Conservation (phyloP, 2,329 filamentous ascomycete species). For the Ascochyta pisi region DNA sequence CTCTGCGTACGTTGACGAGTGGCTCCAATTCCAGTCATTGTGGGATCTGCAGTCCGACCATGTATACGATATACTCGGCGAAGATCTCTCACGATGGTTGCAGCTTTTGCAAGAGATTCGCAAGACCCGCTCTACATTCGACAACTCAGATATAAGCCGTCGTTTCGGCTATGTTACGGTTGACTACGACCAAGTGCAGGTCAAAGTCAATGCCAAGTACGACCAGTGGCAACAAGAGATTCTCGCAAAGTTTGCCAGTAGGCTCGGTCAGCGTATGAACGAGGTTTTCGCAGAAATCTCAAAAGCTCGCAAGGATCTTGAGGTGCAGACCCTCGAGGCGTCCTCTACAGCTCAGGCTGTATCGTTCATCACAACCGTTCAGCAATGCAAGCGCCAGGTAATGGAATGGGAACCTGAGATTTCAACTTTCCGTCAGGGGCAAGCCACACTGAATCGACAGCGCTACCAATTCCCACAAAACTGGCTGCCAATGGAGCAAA, state of each 20-base stretch:
- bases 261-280: slow-evolving; percentile 87
- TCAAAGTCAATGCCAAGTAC: slow-evolving; percentile 98
- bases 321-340: slow-evolving; percentile 89
- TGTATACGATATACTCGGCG: slow-evolving; percentile 89
- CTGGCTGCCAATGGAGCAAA: slow-evolving; percentile 95
- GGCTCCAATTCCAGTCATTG: slow-evolving; percentile 97
- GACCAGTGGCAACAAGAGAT: slow-evolving; percentile 99
- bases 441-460: slow-evolving; percentile 88
- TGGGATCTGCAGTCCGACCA: slow-evolving; percentile 98
- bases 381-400: slow-evolving; percentile 93
- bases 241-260: slow-evolving; percentile 86
- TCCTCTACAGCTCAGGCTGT: slow-evolving; percentile 97
- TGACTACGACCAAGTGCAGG: slow-evolving; percentile 98
- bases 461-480: slow-evolving; percentile 92
- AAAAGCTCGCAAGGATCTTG: slow-evolving; percentile 86
- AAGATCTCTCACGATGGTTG: slow-evolving; percentile 90
- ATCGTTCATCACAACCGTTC: slow-evolving; percentile 97
- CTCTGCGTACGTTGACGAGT: slow-evolving; percentile 90
- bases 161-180: slow-evolving; percentile 94
- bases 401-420: slow-evolving; percentile 95
- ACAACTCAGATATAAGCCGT: slow-evolving; percentile 92
- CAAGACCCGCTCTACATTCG: slow-evolving; percentile 93
- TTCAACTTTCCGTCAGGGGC: slow-evolving; percentile 92
- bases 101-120: slow-evolving; percentile 96
- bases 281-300: slow-evolving; percentile 93